Evolutionary conservation across 169 alveolate genomes (phyloP), one percentile per base, ranked within the genome.

Genomic region (Eimeria sp.): DNA sequence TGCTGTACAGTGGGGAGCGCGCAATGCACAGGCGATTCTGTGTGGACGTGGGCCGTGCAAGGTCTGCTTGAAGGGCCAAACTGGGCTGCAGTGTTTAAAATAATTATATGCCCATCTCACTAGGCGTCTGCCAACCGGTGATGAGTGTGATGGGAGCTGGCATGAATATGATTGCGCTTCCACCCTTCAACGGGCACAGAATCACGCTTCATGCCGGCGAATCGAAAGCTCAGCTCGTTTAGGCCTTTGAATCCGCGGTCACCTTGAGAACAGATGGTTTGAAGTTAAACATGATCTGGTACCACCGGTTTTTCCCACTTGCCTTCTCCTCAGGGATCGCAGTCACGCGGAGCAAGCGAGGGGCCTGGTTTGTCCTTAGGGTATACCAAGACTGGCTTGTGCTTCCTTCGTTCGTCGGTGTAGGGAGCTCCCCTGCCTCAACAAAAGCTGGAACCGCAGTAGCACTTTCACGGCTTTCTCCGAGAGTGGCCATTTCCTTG

Each of bases 291-390:
- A 62, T 85, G 60, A 62, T 16, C 64, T 60, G 82, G 80, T 62
- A 85, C 82, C 78, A 85, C 52, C 62, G 56, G 60, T 64, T 30
- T 9, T 46, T 58, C 58, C 30, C 82, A 18, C 13, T 49, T 64
- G 30, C 27, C 46, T 85, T 85, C 33, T 85, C 80, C 76, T 85
- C 80, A 9, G 62, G 58, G 30, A 74, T 14, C 10, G 93, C 93
- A 30, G 82, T 85, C 82, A 85, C 66, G 77, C 93, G 82, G n/a
- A 85, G 93, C 9, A 85, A 18, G 93, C 80, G 82, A 64, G 93
- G 82, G 52, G 93, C 43, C 27, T 60, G 27, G 93, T 85, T 85
- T 60, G 72, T 85, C 72, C 93, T 33, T 40, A 62, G 71, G 82
- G 93, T 85, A 74, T 58, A 85, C 82, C 93, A 85, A 40, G 80